These are phyloP conservation scores for Vitis rupestris DNA, from an alignment of 164 flowering plant species.

Conservation along the genomic window DNA sequence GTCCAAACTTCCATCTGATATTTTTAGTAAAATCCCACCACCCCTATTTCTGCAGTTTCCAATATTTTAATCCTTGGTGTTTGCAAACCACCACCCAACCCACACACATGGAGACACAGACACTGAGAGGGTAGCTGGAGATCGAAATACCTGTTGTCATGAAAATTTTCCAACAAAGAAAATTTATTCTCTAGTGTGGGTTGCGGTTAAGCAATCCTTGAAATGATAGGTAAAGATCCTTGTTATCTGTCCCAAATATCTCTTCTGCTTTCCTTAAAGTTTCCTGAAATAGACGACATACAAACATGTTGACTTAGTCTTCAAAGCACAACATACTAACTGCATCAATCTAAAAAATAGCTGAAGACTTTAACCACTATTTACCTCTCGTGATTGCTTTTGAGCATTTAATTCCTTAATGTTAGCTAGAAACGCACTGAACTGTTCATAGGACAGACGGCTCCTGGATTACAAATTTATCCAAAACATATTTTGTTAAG, in stretches of 20 bases:
- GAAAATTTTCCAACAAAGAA: slow-evolving; percentile 8
- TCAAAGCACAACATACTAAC: neutral
- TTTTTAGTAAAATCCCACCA: too few species aligned
- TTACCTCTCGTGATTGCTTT: slow-evolving; percentile 93
- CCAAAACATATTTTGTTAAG: neutral
- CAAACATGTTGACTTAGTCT: neutral
- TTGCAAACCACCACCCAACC: too few species aligned
- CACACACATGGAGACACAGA: too few species aligned
- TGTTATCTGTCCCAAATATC: slow-evolving; percentile 85
- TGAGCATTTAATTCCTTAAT: slow-evolving; percentile 93
- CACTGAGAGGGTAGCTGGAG: neutral
- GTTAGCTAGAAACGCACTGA: slow-evolving; percentile 89
- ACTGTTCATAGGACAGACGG: slow-evolving; percentile 87
- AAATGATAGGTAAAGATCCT: slow-evolving; percentile 79
- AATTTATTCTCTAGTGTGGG: slow-evolving; percentile 20
- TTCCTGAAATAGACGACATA: slow-evolving; percentile 47
- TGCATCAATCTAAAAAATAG: neutral
- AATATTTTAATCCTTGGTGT: too few species aligned
- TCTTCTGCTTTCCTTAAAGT: slow-evolving; percentile 91
- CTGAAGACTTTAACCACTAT: neutral
- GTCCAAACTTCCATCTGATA: too few species aligned
- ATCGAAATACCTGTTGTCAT: slow-evolving; percentile 4
- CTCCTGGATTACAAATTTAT: slow-evolving; percentile 51
- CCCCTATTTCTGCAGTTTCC: too few species aligned
- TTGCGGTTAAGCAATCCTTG: slow-evolving; percentile 89